A percentile compares a stretch with the other conserved stretches of the same genome.
phyloP scores from a whole-genome alignment of 441 rosid genomes.

The Raphanus hybrid region DNA sequence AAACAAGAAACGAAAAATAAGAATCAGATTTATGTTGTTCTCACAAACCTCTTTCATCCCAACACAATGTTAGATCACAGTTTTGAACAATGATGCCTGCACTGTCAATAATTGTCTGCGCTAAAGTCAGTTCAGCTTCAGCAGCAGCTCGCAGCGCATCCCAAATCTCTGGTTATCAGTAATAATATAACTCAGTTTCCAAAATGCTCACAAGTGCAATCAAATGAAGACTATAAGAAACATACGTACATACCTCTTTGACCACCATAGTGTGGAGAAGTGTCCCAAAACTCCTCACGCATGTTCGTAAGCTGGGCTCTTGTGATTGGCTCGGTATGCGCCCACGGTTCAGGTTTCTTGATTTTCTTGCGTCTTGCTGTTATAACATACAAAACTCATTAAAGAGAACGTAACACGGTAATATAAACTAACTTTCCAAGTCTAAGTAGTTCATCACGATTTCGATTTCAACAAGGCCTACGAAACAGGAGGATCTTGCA shows the following conservation, averaged over 20 bases:
- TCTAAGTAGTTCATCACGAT: no score
- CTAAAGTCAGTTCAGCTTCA: slow-evolving; percentile 56
- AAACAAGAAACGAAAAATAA: not conserved
- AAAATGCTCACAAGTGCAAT: not conserved
- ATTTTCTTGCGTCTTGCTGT: slow-evolving; percentile 51
- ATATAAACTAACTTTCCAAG: not conserved
- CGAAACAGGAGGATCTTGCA: not conserved
- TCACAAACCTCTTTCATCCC: slow-evolving; percentile 65
- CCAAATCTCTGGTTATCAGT: slow-evolving; percentile 56
- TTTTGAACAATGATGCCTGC: slow-evolving; percentile 65
- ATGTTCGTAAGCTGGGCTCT: slow-evolving; percentile 53
- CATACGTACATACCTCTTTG: slow-evolving; percentile 53
- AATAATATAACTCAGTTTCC: not conserved
- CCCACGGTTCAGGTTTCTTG: slow-evolving; percentile 66
- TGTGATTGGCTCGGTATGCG: slow-evolving; percentile 63
- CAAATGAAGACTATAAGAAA: not conserved
- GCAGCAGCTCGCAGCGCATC: slow-evolving; percentile 68
- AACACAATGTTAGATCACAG: slow-evolving; percentile 62
- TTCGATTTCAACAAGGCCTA: not conserved
- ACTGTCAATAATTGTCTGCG: slow-evolving; percentile 64
- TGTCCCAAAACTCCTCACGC: slow-evolving; percentile 80
- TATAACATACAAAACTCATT: not conserved
- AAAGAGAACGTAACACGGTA: not conserved
- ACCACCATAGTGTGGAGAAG: slow-evolving; percentile 78
- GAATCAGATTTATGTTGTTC: not conserved